phyloP scores from a whole-genome alignment of 2,329 filamentous ascomycete genomes.

The Fusarium lateritium region DNA sequence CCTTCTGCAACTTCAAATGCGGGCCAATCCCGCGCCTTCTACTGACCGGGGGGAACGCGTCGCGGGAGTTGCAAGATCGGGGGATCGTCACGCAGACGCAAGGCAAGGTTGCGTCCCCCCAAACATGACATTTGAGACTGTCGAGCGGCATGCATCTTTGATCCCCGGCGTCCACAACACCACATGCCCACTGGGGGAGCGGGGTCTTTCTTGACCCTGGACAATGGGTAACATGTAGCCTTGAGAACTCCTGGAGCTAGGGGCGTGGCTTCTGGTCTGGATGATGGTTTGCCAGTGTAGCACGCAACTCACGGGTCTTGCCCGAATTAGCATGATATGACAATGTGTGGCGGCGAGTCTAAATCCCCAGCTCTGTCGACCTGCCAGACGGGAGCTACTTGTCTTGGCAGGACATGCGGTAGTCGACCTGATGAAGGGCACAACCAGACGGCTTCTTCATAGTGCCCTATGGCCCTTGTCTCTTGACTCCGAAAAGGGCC shows the following conservation, averaged over 20 bases:
- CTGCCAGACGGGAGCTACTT: conserved; percentile 41
- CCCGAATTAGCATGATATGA: conserved; percentile 28
- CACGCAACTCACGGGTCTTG: conserved; percentile 7
- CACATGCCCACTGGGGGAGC: conserved; percentile 31
- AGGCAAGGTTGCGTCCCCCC: conserved; percentile 37
- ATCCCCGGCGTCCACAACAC: conserved; percentile 39
- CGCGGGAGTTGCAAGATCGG: conserved; percentile 46
- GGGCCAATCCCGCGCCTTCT: conserved; percentile 31
- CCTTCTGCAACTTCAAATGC: conserved; percentile 22
- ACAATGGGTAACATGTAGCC: conserved; percentile 7
- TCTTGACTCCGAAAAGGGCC: conserved; percentile 38
- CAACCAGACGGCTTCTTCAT: conserved; percentile 30
- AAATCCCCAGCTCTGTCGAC: conserved; percentile 32
- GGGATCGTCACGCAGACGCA: conserved; percentile 43
- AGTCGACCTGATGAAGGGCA: conserved; percentile 14
- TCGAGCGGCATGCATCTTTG: conserved; percentile 41
- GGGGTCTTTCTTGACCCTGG: conserved; percentile 15
- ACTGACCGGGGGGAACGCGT: conserved; percentile 17
- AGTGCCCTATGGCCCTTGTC: conserved; percentile 18
- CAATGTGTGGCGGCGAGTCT: conserved; percentile 22
- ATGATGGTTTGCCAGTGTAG: conserved; percentile 8
- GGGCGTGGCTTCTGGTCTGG: conserved; percentile 5
- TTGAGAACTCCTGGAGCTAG: conserved; percentile 21
- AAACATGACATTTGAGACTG: conserved; percentile 32
- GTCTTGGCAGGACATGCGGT: conserved; percentile 37